Percentiles rank a stretch among this genome's conserved stretches.
Evolutionary conservation across 2,329 filamentous ascomycete genomes (phyloP).

Genomic region (Chaetomium sp.): DNA sequence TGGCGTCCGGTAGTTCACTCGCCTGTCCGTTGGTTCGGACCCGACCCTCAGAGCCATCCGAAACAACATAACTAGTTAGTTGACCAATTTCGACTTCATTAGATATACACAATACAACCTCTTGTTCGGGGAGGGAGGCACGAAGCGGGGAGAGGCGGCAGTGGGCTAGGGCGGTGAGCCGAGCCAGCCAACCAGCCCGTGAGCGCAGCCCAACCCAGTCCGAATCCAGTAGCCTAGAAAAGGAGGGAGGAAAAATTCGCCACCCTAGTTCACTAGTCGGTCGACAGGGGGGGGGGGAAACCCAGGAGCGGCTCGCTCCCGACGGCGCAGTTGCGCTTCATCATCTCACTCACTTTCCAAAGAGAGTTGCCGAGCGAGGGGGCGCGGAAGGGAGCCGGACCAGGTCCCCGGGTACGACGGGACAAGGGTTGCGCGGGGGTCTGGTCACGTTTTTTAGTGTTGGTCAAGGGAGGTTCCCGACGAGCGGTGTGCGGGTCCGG

Average conservation of each 20-base stretch:
- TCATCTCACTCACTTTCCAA: not conserved
- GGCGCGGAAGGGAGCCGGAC: slow-evolving; percentile 9
- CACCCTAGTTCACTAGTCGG: no score
- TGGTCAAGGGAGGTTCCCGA: not conserved
- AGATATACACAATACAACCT: no score
- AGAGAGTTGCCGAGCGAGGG: no score
- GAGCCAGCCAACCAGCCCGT: not conserved
- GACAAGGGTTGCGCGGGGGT: slow-evolving; percentile 2
- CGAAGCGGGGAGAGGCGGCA: not conserved
- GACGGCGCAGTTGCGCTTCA: not conserved
- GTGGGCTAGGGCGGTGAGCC: not conserved
- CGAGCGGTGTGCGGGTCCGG: slow-evolving; percentile 3
- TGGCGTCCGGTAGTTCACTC: slow-evolving; percentile 3
- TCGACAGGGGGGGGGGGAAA: not conserved
- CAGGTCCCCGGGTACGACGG: slow-evolving; percentile 10
- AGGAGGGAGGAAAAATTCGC: not conserved
- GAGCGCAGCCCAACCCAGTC: no score
- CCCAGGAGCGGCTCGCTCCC: not conserved
- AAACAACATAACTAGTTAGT: not conserved
- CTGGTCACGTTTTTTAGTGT: not conserved
- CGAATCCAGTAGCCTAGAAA: not conserved
- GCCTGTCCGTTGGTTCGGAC: not conserved
- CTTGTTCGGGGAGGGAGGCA: not conserved
- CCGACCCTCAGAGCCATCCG: not conserved
- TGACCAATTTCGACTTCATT: no score